phyloP scores from a whole-genome alignment of 2,329 filamentous ascomycete genomes.

The Hypomyces rosellus region DNA sequence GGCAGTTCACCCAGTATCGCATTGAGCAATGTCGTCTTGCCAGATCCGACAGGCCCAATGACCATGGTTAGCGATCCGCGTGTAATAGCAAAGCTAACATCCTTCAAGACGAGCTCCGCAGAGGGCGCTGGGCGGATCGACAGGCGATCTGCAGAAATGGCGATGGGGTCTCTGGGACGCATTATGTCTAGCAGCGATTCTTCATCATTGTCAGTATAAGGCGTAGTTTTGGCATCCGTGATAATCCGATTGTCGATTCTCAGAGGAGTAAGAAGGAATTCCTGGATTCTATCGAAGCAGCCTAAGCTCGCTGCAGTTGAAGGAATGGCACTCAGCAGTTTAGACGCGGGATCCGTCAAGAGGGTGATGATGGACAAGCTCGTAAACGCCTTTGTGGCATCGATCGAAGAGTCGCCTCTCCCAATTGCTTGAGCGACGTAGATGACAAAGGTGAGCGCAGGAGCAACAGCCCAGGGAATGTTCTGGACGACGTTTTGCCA shows the following conservation, averaged over 20 bases:
- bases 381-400: conserved; percentile 14
- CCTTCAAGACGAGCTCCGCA: background rate
- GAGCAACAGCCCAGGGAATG: conserved; percentile 23
- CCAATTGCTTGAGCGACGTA: conserved; percentile 19
- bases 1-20: conserved; percentile 3
- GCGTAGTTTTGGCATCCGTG: too few species aligned
- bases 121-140: background rate
- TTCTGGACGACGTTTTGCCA: too few species aligned
- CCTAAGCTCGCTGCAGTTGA: background rate
- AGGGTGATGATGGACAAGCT: conserved; percentile 17
- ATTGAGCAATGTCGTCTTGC: conserved; percentile 4
- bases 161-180: too few species aligned
- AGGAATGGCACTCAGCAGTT: background rate
- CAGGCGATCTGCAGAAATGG: background rate
- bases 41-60: conserved; percentile 4
- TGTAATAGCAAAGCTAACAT: background rate
- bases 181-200: too few species aligned
- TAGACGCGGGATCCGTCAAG: conserved; percentile 10
- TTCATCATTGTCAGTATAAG: too few species aligned
- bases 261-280: too few species aligned
- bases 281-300: too few species aligned
- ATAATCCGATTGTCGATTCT: too few species aligned
- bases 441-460: conserved; percentile 1
- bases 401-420: conserved; percentile 19
- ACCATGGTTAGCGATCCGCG: background rate